Base-by-base conservation (phyloP, 345 rosid genomes). In the Hibiscus tridactylites region DNA sequence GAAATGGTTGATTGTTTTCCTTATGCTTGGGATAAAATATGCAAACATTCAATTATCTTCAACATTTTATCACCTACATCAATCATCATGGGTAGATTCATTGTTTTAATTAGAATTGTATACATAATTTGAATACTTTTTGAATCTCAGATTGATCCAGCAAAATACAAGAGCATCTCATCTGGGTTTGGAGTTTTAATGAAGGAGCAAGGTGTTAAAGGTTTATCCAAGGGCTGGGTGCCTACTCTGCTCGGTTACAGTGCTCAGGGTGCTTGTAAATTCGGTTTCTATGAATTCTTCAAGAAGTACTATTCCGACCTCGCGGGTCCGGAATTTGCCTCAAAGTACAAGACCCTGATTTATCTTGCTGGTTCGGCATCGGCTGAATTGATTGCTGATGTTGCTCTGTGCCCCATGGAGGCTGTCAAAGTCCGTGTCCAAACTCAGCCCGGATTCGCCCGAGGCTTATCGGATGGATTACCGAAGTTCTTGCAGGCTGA, bases 311-410 rank as follows among this genome's bases (percentile, higher is more conserved):
- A 92, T 77, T 89, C 99, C 2, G 97, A 95, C 73, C 77, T 95
- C 65, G 99, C 88, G 69, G 99, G 99, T 33, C 99, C 97, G 42
- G 99, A 95, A 70, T 80, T 77, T 66, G 88, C 99, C 60, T 59
- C 84, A 79, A 95, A 90, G 83, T 89, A 91, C 79, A 95, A 95
- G 76, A 91, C 97, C 73, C 78, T 95, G 76, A 84, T 95, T 65
- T 92, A 90, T 82, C 89, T 95, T 4, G 97, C 99, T 9, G 96
- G 99, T 60, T 89, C 99, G 2, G 97, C 97, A 58, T 91, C 99
- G n/a, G 93, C 97, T 59, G 99, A 95, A 71, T 28, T 92, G 56
- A 90, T 95, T 46, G 97, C 99, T 44, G 99, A 80, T 86, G 79
- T 95, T 68, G 96, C 91, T 56, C 99, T 95, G 3, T 95, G 97